Percentiles rank a stretch among this genome's conserved stretches.
phyloP scores from a whole-genome alignment of 306 rosid species.

The Abrus precatorius region DNA sequence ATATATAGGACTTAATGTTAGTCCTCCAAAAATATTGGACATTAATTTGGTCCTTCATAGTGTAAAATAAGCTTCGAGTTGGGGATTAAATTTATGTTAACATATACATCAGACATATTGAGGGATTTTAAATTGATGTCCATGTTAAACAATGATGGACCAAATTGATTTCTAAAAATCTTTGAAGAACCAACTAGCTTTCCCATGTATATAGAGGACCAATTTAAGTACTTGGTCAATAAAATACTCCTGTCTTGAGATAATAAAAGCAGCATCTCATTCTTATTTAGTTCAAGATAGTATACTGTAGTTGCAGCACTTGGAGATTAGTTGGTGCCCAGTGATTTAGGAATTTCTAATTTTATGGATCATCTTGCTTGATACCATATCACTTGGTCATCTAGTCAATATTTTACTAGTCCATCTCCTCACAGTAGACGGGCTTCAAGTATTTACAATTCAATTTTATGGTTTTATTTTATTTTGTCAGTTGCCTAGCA shows the following conservation, averaged over 20 bases:
- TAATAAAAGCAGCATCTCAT: neutral
- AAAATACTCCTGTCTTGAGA: neutral
- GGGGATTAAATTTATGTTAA: neutral
- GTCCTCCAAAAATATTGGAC: conserved; percentile 19
- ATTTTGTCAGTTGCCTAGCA: conserved; percentile 72
- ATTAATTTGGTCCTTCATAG: conserved; percentile 13
- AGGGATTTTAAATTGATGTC: neutral
- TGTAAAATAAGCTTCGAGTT: neutral
- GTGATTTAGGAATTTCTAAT: conserved; percentile 26
- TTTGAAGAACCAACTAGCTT: neutral
- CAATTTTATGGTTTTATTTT: conserved; percentile 21
- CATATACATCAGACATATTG: neutral
- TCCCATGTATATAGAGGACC: neutral
- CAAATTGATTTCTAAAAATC: conserved; percentile 10
- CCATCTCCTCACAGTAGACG: neutral
- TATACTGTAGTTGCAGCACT: conserved; percentile 25
- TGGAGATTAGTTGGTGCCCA: conserved; percentile 23
- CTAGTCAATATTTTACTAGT: neutral
- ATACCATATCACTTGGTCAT: neutral
- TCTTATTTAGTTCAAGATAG: conserved; percentile 4
- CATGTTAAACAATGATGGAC: neutral
- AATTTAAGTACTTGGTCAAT: neutral
- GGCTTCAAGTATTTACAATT: neutral
- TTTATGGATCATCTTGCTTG: conserved; percentile 30
- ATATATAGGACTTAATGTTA: conserved; percentile 10